Evolutionary conservation across 257 asterid genomes (phyloP), one percentile per base, ranked within the genome.

Genomic region (Plectranthus barbatus): DNA sequence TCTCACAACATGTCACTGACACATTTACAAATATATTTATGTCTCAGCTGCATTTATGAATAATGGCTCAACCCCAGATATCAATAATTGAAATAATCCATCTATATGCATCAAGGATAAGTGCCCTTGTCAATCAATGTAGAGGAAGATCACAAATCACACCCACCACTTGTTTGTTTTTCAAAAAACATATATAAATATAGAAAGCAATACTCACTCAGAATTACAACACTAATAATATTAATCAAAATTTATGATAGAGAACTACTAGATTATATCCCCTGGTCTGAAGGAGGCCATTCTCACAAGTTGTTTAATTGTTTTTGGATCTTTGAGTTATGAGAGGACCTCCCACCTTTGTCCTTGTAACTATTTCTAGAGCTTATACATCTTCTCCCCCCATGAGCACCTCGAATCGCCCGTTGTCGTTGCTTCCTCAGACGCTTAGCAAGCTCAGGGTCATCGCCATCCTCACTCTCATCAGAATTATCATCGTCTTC

Each of bases 331-430:
- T 89, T 92, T 19, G 97, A 84, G 66, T 66, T 89, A 40, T 79
- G 76, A 3, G 98, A 86, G 58, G 98, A 89, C 71, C 68, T 80
- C n/a, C 95, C 91, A 17, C 96, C 98, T 73, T 85, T 92, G 80
- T 92, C 97, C 77, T 89, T 89, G 83, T 86, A 92, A 58, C 80
- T 67, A 55, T 86, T 92, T 74, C 98, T 86, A 0, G 93, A 74
- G 40, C 77, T 74, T 56, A 71, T 64, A 45, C 11, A 67, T 80
- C 63, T 86, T 81, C 81, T 83, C 63, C 89, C 85, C 60, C 91
- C 90, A 49, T 64, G 89, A 7, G 95, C 95, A 40, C 91, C 85
- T 73, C 73, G 70, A 60, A 92, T 80, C 36, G 95, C 97, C 44
- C 76, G 76, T 63, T 67, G 81, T 44, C 97, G 73, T 78, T 89